Conservation (phyloP, 768 basidiomycete species). For the Tulasnella sp. region DNA sequence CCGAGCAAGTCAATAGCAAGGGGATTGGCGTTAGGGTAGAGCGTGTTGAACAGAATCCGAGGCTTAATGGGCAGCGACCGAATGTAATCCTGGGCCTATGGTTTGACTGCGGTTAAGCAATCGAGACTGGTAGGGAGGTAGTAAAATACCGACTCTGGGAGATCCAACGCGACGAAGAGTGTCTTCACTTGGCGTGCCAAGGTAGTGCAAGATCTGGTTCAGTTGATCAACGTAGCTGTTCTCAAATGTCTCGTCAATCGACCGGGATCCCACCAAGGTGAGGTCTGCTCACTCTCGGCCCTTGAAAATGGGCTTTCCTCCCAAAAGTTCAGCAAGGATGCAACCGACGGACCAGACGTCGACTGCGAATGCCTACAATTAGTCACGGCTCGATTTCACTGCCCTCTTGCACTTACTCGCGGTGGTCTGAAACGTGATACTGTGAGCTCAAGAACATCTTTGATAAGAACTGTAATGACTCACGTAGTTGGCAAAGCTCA, state of each 20-base stretch:
- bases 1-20: constrained; percentile 86
- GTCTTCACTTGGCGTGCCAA: constrained; percentile 96
- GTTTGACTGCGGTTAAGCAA: neutral
- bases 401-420: neutral
- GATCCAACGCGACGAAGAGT: constrained; percentile 93
- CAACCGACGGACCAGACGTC: constrained; percentile 97
- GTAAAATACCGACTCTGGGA: constrained; percentile 53
- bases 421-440: constrained; percentile 6
- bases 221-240: constrained; percentile 92
- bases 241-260: constrained; percentile 2
- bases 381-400: neutral
- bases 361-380: constrained; percentile 24
- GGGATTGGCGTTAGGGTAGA: constrained; percentile 92
- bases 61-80: constrained; percentile 96
- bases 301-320: constrained; percentile 93
- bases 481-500: constrained; percentile 91
- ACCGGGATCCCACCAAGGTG: constrained; percentile 1
- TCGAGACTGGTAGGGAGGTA: neutral
- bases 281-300: constrained; percentile 70
- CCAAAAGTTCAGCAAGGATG: constrained; percentile 84
- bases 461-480: constrained; percentile 23
- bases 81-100: constrained; percentile 92
- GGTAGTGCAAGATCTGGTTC: constrained; percentile 93
- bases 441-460: neutral
- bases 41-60: constrained; percentile 77